phyloP scores from a whole-genome alignment of 129 eudicot genomes.

The Solidago caesia region DNA sequence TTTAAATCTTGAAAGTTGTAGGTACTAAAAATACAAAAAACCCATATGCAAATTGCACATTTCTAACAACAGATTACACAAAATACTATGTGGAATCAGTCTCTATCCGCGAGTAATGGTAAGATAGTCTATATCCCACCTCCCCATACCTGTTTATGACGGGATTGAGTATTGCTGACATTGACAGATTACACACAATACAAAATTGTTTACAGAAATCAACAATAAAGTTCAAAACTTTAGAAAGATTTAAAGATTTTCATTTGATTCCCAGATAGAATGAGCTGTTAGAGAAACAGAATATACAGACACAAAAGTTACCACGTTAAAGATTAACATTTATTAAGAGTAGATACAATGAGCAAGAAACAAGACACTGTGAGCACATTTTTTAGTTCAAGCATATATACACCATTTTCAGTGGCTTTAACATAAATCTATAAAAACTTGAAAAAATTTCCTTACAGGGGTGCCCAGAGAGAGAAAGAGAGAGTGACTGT shows the following conservation, averaged over 20 bases:
- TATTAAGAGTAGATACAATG: background rate
- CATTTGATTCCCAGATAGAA: background rate
- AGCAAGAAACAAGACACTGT: constrained; percentile 15
- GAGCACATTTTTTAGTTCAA: constrained; percentile 5
- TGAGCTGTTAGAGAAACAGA: background rate
- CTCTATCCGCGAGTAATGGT: no score
- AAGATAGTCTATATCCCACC: no score
- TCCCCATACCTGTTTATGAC: no score
- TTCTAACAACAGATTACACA: constrained; percentile 9
- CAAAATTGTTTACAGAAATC: constrained; percentile 1
- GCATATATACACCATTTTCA: background rate
- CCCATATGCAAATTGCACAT: constrained; percentile 17
- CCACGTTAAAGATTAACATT: background rate
- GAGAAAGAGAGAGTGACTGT: constrained; percentile 12
- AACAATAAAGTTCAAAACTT: constrained; percentile 17
- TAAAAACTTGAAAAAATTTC: constrained; percentile 4
- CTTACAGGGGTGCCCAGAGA: constrained; percentile 15
- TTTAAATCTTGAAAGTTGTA: background rate
- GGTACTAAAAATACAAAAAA: background rate
- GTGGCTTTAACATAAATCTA: background rate
- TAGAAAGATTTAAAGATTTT: background rate
- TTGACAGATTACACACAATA: constrained; percentile 3
- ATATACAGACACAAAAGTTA: constrained; percentile 9
- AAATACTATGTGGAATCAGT: no score
- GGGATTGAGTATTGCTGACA: background rate